These are phyloP conservation scores for Magnaporthales sp. DNA, from an alignment of 2,329 filamentous ascomycete genomes.

Conservation along the genomic window DNA sequence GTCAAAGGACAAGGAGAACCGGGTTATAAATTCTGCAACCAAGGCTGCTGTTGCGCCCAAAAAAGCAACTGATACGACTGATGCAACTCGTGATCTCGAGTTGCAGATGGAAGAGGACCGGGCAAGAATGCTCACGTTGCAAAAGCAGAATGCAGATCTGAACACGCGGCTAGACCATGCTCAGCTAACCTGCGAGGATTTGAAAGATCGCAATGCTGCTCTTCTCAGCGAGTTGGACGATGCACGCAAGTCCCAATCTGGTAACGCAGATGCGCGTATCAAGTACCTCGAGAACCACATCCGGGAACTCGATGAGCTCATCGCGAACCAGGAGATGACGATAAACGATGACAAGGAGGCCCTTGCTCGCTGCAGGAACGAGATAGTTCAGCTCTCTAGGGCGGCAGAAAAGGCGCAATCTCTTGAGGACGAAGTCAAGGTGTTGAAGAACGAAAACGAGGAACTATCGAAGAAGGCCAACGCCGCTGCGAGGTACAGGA, in stretches of 20 bases:
- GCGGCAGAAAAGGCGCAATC: slow-evolving; percentile 40
- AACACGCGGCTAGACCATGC: slow-evolving; percentile 51
- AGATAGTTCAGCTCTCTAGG: slow-evolving; percentile 37
- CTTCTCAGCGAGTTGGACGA: slow-evolving; percentile 45
- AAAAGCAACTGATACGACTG: slow-evolving; percentile 21
- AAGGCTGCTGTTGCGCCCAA: slow-evolving; percentile 16
- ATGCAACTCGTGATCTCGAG: slow-evolving; percentile 38
- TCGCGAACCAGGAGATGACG: slow-evolving; percentile 60
- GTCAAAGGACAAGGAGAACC: slow-evolving; percentile 34
- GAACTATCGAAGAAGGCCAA: slow-evolving; percentile 55
- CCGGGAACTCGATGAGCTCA: slow-evolving; percentile 61
- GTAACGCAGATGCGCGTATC: slow-evolving; percentile 42
- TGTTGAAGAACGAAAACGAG: slow-evolving; percentile 49
- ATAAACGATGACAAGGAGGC: slow-evolving; percentile 41
- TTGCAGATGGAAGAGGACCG: slow-evolving; percentile 49
- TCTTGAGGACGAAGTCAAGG: slow-evolving; percentile 50
- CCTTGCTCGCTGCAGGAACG: slow-evolving; percentile 36
- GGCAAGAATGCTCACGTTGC: slow-evolving; percentile 39
- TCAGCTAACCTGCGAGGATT: slow-evolving; percentile 54
- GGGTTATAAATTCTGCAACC: slow-evolving; percentile 16
- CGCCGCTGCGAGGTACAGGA: slow-evolving; percentile 51
- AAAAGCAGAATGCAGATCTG: slow-evolving; percentile 49
- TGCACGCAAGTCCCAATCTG: slow-evolving; percentile 44
- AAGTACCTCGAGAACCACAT: slow-evolving; percentile 46
- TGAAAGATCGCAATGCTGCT: slow-evolving; percentile 53